phyloP scores from a whole-genome alignment of 768 basidiomycete genomes.

The Fomitopsis serialis region DNA sequence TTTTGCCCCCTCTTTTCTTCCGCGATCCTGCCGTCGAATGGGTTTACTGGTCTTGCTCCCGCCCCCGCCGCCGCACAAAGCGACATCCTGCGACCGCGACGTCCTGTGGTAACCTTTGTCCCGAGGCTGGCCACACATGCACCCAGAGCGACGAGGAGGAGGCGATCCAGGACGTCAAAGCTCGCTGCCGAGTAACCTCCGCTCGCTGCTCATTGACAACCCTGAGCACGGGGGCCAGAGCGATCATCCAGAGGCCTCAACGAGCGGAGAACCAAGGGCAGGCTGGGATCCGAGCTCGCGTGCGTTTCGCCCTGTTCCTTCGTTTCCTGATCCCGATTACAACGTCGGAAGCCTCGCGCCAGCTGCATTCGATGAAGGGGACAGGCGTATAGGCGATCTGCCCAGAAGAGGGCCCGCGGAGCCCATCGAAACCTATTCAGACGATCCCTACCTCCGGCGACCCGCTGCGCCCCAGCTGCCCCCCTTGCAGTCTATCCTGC shows the following conservation, averaged over 20 bases:
- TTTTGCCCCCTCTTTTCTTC: constrained; percentile 8
- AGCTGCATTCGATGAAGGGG: background rate
- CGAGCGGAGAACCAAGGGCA: background rate
- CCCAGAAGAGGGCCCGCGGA: background rate
- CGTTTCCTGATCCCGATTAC: background rate
- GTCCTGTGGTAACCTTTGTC: constrained; percentile 2
- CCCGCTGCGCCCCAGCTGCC: background rate
- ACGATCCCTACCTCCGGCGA: background rate
- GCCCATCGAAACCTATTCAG: background rate
- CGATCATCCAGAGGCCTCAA: background rate
- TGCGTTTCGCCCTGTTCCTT: background rate
- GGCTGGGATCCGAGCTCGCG: background rate
- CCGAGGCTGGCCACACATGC: background rate
- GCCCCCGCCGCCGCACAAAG: constrained; percentile 15
- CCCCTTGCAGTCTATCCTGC: background rate
- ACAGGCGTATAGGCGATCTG: background rate
- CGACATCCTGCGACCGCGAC: constrained; percentile 15
- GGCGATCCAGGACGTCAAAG: constrained; percentile 24
- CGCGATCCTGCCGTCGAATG: constrained; percentile 16
- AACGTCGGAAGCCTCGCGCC: background rate
- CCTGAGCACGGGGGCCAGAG: background rate
- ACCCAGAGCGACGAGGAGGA: background rate
- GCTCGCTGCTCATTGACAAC: constrained; percentile 35
- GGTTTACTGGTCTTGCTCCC: constrained; percentile 21
- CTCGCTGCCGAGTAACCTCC: constrained; percentile 47